Percentiles rank a stretch among this genome's conserved stretches.
Conservation (phyloP, 2,329 filamentous ascomycete genomes). For the Sarocladiaceae sp. region DNA sequence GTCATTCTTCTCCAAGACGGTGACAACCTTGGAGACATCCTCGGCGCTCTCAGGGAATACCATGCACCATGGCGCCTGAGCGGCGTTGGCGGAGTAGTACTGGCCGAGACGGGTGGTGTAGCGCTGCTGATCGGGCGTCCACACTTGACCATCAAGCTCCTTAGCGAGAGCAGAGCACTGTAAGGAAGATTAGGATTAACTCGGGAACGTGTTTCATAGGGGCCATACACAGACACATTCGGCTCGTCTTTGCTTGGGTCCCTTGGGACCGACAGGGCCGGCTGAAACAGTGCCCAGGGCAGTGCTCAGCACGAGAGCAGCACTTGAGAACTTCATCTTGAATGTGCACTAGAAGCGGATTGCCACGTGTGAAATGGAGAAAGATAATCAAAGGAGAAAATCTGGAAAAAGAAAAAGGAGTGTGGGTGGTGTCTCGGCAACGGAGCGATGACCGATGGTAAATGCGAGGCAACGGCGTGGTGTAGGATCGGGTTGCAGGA, state of each 20-base stretch:
- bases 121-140: conserved; percentile 12
- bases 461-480: not conserved
- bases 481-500: not conserved
- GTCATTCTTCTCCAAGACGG: conserved; percentile 11
- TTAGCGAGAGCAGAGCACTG: conserved; percentile 20
- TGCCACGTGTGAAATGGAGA: not conserved
- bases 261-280: not conserved
- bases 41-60: conserved; percentile 19
- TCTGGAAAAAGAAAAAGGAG: not conserved
- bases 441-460: not conserved
- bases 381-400: not conserved
- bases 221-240: conserved; percentile 1
- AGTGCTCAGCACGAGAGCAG: conserved; percentile 1
- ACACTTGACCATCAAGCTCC: conserved; percentile 18
- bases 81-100: conserved; percentile 27
- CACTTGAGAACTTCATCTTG: not conserved
- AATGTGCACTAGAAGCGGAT: not conserved
- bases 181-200: not conserved
- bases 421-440: not conserved
- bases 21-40: conserved; percentile 18
- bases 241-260: not conserved
- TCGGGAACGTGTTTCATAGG: not conserved
- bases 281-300: not conserved
- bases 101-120: conserved; percentile 20
- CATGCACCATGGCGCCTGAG: conserved; percentile 24